Base-by-base conservation (phyloP, 768 basidiomycete species). In the Phanerochaete sordida region DNA sequence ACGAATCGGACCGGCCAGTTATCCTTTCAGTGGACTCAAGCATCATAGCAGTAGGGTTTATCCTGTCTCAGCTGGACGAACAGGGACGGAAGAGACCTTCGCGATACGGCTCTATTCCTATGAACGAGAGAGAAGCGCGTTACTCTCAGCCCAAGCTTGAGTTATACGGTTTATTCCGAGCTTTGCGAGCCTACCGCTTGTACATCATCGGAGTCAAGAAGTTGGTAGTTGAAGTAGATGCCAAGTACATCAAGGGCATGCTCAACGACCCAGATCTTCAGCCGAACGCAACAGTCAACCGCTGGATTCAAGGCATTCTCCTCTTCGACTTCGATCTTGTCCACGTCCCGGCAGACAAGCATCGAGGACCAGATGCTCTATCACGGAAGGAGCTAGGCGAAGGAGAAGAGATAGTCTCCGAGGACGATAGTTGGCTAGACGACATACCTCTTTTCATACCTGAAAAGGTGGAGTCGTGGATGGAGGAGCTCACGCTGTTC, bases 221-320 rank as follows among this genome's bases (percentile, higher is more conserved):
- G 2, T 59, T 79, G 0, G 51, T 63, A 27, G 68, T 80, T 0
- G 76, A 78, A 62, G 73, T 74, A 0, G 73, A 79, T 64, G 77
- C 75, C 0, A 66, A 74, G 31, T 74, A 75, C 58, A 76, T 80
- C 3, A 76, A 76, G 54, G 75, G 74, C 16, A 80, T 79, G 76
- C 47, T 80, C 3, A 76, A 78, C 50, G 58, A 73, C 9, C 77
- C 77, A 1, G 74, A 78, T 33, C 19, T 74, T 0, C 69, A 70
- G 19, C 76, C 75, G 0, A 76, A 73, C 57, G 72, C 76, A 0
- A 60, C 76, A 0, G 74, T 79, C 4, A 80, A 79, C 54, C 51
- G 70, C 15, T 80, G 79, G 78, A 76, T 79, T 28, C 64, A 68
- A 48, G 72, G 68, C 15, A 77, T 79, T 13, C 58, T 75, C 4